phyloP scores from a whole-genome alignment of 768 basidiomycete species.

The Cystobasidium ongulense region DNA sequence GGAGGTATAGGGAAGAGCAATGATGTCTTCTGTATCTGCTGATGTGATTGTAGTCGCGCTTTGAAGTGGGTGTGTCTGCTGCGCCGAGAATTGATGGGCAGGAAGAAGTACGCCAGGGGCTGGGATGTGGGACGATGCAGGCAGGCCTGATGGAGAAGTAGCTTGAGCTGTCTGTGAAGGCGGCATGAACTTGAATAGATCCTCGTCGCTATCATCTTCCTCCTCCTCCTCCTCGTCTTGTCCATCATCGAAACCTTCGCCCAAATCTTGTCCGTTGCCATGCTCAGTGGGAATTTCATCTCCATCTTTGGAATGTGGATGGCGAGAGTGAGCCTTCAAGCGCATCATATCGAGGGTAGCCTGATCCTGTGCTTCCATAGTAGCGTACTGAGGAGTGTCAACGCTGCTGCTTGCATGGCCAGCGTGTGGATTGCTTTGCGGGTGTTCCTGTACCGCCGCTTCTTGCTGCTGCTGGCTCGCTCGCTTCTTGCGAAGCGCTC shows the following conservation, averaged over 20 bases:
- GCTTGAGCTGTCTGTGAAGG: not conserved
- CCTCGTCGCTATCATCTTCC: slow-evolving; percentile 10
- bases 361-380: not conserved
- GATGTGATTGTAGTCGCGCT: not conserved
- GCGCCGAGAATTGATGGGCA: no score
- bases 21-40: not conserved
- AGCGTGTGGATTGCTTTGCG: not conserved
- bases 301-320: slow-evolving; percentile 28
- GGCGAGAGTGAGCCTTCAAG: not conserved
- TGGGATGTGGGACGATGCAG: no score
- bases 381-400: not conserved
- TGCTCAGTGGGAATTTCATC: not conserved
- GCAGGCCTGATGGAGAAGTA: not conserved
- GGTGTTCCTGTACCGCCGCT: not conserved
- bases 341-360: slow-evolving; percentile 19
- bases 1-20: not conserved
- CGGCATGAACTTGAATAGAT: slow-evolving; percentile 21
- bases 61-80: not conserved
- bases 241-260: not conserved
- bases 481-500: not conserved
- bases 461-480: not conserved
- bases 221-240: not conserved
- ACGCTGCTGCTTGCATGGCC: no score
- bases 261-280: not conserved
- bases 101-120: no score